phyloP scores from a whole-genome alignment of 2,329 filamentous ascomycete species.

The Whalleya microplaca region DNA sequence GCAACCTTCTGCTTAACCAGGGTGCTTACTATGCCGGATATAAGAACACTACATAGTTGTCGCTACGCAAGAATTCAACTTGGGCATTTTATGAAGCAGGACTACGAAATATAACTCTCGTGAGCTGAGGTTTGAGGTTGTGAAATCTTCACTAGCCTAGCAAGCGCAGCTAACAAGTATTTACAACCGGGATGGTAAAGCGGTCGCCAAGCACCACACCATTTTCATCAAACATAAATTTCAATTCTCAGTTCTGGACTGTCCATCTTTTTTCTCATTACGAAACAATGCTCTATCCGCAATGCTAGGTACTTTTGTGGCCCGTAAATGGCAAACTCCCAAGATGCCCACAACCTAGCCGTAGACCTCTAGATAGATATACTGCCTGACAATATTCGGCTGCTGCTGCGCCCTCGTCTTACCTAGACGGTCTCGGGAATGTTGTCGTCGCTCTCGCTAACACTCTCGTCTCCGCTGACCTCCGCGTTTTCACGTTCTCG shows the following conservation, averaged over 20 bases:
- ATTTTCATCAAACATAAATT: not conserved
- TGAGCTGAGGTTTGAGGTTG: no score
- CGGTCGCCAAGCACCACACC: no score
- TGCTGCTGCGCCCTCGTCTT: conserved; percentile 22
- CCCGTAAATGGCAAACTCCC: conserved; percentile 25
- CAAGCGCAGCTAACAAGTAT: no score
- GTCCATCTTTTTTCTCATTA: conserved; percentile 17
- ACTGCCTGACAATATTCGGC: conserved; percentile 4
- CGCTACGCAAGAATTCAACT: no score
- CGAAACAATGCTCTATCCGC: conserved; percentile 27
- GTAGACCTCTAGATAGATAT: conserved; percentile 14
- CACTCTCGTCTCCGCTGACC: conserved; percentile 95
- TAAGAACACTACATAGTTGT: no score
- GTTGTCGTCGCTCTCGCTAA: conserved; percentile 94
- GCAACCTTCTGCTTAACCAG: no score
- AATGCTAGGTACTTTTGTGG: conserved; percentile 33
- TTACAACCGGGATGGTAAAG: no score
- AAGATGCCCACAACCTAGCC: conserved; percentile 24
- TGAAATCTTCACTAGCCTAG: no score
- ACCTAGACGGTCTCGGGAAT: conserved; percentile 61
- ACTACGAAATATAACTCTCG: not conserved
- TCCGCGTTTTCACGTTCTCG: conserved; percentile 96
- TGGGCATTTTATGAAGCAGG: no score
- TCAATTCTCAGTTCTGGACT: not conserved
- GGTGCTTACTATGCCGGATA: not conserved